Evolutionary conservation across 2,329 filamentous ascomycete genomes (phyloP), one percentile per base, ranked within the genome.

Genomic region (Pezicula carpinea): DNA sequence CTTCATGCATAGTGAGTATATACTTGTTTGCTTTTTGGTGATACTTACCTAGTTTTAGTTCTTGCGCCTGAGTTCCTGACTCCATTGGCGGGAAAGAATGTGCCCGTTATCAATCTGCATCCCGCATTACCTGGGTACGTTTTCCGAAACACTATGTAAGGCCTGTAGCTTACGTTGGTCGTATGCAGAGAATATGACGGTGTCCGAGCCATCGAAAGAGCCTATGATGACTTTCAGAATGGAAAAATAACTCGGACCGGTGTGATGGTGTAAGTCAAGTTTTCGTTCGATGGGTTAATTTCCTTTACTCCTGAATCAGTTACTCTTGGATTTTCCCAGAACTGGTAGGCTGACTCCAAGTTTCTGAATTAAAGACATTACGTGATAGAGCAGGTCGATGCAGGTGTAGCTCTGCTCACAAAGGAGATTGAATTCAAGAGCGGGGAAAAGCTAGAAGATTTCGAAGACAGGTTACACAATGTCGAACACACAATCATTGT

Each of bases 191-290:
- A 82, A 57, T 91, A 89, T 62, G 86, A 91, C 55, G 90, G 90
- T 4, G 80, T 82, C 33, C 70, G 77, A 54, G 90, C 89, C 14
- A 95, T 96, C 57, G 80, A 86, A 58, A 75, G 88, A 19, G 89
- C 90, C 3, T 89, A 82, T 67, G 75, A 79, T 39, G 89, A 88
- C 48, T 90, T 87, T 63, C 67, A 82, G 62, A 70, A 68, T 2
- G 77, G 78, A 5, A 77, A 76, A 53, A 77, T 89, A 8, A 78
- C 83, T 54, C 77, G 75, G 54, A 90, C 80, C 0, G 90, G 91
- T 1, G 83, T 95, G 45, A 96, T 95, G 91, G 82, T 89, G 14
- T n/a, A n/a, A n/a, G n/a, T n/a, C n/a, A n/a, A n/a, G n/a, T n/a
- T n/a, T n/a, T n/a, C n/a, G n/a, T n/a, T n/a, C n/a, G n/a, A n/a